Evolutionary conservation across 306 rosid species (phyloP), one percentile per base, ranked within the genome.

Genomic region (Trichosanthes cucumerina): DNA sequence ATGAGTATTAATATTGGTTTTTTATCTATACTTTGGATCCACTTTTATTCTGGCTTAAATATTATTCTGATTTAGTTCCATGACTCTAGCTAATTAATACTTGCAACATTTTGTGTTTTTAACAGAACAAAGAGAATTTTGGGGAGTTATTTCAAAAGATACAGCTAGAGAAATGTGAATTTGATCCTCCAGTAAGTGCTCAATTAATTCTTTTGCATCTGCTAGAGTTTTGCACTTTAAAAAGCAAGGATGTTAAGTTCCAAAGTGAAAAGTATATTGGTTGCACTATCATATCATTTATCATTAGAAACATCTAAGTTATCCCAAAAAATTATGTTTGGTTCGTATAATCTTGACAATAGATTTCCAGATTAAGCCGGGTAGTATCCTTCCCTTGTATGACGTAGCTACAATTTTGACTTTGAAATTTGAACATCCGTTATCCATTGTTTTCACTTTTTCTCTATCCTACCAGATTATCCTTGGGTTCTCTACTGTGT

Each of bases 101-200:
- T 49, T 28, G 24, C 16, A 28, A 9, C 13, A 26, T 28, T 28
- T 72, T 66, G 34, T 79, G 78, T 24, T 75, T 50, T 82, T 79
- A 73, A 28, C 97, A 92, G 98, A 87, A 82, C 88, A 88, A 88
- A 80, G 88, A 80, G 80, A 88, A 85, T 9, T 84, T 90, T 23
- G 89, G 78, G 71, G 91, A 86, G 71, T 21, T 84, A 39, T 87
- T 86, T 83, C 84, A 90, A 84, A 84, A 88, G 82, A 76, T 95
- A 83, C 38, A 46, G 88, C 57, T 86, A 75, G 81, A 83, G 85
- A 86, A 90, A 82, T 81, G 88, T 76, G 82, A 60, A 38, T 90
- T 92, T 86, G 87, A 82, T 46, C 95, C 96, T 74, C 91, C 69
- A 53, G 99, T 95, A 79, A 86, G 97, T 80, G 68, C 78, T 81